Percentiles rank a stretch among this genome's conserved stretches.
Evolutionary conservation across 2,329 filamentous ascomycete species (phyloP).

Genomic region (Colletotrichum neosansevieriae): DNA sequence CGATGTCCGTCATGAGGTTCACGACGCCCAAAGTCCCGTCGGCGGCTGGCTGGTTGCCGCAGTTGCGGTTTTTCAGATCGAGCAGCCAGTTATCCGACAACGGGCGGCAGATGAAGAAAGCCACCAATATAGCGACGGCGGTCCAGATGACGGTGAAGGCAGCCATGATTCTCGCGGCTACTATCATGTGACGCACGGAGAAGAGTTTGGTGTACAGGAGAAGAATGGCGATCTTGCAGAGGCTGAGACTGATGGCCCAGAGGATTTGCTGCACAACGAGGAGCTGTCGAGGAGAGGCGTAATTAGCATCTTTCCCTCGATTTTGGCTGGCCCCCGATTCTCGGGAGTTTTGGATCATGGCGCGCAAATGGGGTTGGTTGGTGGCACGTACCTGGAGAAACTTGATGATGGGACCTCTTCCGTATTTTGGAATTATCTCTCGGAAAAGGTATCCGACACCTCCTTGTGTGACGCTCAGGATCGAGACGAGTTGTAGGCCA

Average conservation of each 20-base stretch:
- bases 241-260: conserved; percentile 47
- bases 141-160: conserved; percentile 46
- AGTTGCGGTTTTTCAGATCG: conserved; percentile 38
- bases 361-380: not conserved
- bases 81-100: conserved; percentile 51
- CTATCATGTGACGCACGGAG: conserved; percentile 43
- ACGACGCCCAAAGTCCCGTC: conserved; percentile 47
- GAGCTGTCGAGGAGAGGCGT: conserved; percentile 23
- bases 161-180: conserved; percentile 44
- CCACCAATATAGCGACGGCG: conserved; percentile 46
- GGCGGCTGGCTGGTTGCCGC: conserved; percentile 45
- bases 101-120: conserved; percentile 52
- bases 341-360: too few species aligned
- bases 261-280: conserved; percentile 46
- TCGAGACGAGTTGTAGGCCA: conserved; percentile 30
- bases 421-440: conserved; percentile 30
- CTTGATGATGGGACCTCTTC: conserved; percentile 27
- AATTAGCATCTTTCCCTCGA: too few species aligned
- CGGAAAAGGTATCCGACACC: conserved; percentile 32
- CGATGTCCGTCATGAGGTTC: conserved; percentile 44
- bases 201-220: conserved; percentile 48
- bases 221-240: conserved; percentile 49
- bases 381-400: conserved; percentile 28
- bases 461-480: conserved; percentile 30
- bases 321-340: too few species aligned